These are phyloP conservation scores for Bruguiera gymnorhiza DNA, from an alignment of 345 rosid species.

Conservation along the genomic window DNA sequence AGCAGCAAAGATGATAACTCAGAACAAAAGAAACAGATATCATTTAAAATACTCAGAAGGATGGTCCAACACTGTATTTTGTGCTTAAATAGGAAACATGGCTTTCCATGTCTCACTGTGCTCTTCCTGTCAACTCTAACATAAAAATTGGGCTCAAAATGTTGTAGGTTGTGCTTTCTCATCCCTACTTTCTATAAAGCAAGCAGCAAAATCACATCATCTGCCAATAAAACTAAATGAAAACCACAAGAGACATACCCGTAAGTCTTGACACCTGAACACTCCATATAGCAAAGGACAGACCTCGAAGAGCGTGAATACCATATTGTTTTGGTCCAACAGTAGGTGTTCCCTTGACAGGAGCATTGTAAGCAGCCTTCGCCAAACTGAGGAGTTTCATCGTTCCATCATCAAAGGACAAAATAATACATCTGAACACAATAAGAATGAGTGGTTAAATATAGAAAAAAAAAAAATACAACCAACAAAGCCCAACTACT, in stretches of 20 bases:
- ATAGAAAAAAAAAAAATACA: slow-evolving; percentile 7
- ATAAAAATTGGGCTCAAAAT: no score
- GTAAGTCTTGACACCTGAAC: slow-evolving; percentile 77
- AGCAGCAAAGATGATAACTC: no score
- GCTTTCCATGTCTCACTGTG: no score
- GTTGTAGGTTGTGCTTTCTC: neutral
- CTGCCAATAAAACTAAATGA: neutral
- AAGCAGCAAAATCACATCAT: neutral
- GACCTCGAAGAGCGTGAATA: slow-evolving; percentile 52
- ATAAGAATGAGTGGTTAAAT: slow-evolving; percentile 9
- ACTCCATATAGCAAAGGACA: slow-evolving; percentile 74
- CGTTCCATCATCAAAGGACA: slow-evolving; percentile 78
- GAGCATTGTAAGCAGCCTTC: slow-evolving; percentile 73
- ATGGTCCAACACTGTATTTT: no score
- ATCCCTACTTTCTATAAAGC: neutral
- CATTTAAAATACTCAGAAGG: no score
- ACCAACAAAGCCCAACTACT: slow-evolving; percentile 1
- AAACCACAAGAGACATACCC: slow-evolving; percentile 35
- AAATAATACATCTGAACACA: slow-evolving; percentile 54
- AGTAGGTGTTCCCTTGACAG: slow-evolving; percentile 62
- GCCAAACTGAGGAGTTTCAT: slow-evolving; percentile 65
- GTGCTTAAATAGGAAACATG: no score
- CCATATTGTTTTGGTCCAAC: slow-evolving; percentile 66
- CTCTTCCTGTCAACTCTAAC: no score
- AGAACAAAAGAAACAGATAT: no score